Conservation (phyloP, 139 green algal genomes). For the Closterium sp. region DNA sequence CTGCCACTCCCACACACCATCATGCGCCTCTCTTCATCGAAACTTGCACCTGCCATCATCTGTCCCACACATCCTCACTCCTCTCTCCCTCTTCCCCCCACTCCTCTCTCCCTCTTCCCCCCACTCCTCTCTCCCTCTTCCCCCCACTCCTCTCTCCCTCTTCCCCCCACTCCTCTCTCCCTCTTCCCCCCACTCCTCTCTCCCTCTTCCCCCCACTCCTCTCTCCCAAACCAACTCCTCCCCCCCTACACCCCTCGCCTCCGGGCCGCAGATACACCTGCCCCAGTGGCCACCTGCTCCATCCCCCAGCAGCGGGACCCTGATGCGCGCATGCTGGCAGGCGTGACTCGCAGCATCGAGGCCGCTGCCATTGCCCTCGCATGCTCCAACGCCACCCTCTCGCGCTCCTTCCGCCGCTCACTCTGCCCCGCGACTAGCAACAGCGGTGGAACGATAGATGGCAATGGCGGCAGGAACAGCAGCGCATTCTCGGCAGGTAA, state of each 20-base stretch:
- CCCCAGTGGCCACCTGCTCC: neutral
- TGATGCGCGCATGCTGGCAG: neutral
- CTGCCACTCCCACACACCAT: too few relatives aligned
- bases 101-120: too few relatives aligned
- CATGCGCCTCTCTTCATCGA: too few relatives aligned
- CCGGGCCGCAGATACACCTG: neutral
- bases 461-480: too few relatives aligned
- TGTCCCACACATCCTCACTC: too few relatives aligned
- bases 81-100: too few relatives aligned
- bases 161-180: neutral
- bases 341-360: neutral
- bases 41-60: neutral
- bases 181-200: neutral
- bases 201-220: too few relatives aligned
- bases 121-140: neutral
- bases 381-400: neutral
- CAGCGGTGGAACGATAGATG: too few relatives aligned
- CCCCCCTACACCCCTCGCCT: neutral
- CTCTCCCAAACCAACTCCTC: too few relatives aligned
- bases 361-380: neutral
- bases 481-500: too few relatives aligned
- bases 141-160: too few relatives aligned
- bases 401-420: neutral
- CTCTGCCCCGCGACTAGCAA: neutral
- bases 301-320: neutral